Base-by-base conservation (phyloP, 805 yeast genomes). In the Metschnikowia anglica region DNA sequence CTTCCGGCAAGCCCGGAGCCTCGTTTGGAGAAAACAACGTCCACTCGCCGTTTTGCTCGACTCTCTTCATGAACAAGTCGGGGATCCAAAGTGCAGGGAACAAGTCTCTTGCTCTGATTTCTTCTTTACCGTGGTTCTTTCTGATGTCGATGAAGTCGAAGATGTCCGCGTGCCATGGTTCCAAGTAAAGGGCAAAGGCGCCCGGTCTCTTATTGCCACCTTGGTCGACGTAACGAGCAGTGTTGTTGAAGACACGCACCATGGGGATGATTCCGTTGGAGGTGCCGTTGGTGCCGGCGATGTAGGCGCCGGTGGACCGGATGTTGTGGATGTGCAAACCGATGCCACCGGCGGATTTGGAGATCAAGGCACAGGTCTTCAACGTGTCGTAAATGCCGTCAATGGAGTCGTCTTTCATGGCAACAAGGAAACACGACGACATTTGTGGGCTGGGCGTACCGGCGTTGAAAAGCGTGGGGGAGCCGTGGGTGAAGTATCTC, bases 141-240 rank as follows among this genome's bases (percentile, higher is more conserved):
- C 82, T 70, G 49, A 78, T 73, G 56, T 78, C 82, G 43, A 78
- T 69, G 52, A 78, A 77, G 44, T 78, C 82, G 52, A 78, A 73
- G 48, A 78, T 70, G 58, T 78, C 83, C 6, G 80, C 63, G 58
- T 78, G 83, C 83, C 83, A 78, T 56, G 83, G 83, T 62, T 78
- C 83, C 39, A 77, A 58, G 60, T 78, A 78, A 40, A 78, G 61
- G 16, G 83, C 83, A 60, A 78, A 76, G 11, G 83, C 83, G 56
- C 83, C 83, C 12, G 83, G 83, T 61, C 83, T 66, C 63, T 78
- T 78, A 62, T 78, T 78, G 53, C 83, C 83, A 59, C 83, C 83
- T 62, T 78, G 83, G 55, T 78, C 83, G 33, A 78, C 83, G 54
- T 78, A 78, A 59, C 82, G 70, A 27, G 83, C 83, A 29, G 83